Evolutionary conservation across 2,329 filamentous ascomycete genomes (phyloP), one percentile per base, ranked within the genome.

Genomic region (Coniochaeta sp.): DNA sequence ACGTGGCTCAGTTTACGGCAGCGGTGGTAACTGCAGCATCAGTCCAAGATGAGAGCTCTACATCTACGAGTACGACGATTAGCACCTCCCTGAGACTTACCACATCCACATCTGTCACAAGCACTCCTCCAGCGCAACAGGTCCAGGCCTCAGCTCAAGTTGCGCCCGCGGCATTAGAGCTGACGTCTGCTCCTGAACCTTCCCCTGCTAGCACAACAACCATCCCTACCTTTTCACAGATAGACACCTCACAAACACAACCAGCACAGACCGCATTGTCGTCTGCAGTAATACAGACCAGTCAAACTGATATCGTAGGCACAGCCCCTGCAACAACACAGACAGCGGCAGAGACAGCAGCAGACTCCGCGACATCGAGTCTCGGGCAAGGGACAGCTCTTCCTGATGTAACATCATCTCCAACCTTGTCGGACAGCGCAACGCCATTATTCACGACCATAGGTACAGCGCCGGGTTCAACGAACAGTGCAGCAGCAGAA

Each of bases 11-110:
- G 58, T 58, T 54, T 47, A 57, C 57, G 52, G 55, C 58, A 40
- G 59, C 57, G 26, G 47, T 28, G 47, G 14, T 31, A 22, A 26
- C 47, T 26, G 22, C 47, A n/a, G 57, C 43, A 58, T 56, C 31
- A 56, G 59, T 60, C 54, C 59, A 61, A 58, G 61, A 66, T 58
- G 55, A 62, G 31, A 61, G 62, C n/a, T 40, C 47, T 60, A 50
- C 33, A 58, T 63, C 68, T 65, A 66, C 69, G 62, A 76, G 73
- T 75, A 76, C 74, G 71, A 71, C 72, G 65, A 74, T 14, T n/a
- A 17, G 67, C 65, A 65, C 70, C 66, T 63, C 70, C 68, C 65
- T 61, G 56, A 60, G 57, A 58, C 61, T 61, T 61, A 64, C 61
- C 63, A 65, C 60, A 58, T 40, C 50, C 31, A 57, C 63, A 24